These are phyloP conservation scores for Gremmenia infestans DNA, from an alignment of 2,329 filamentous ascomycete species.

Conservation along the genomic window DNA sequence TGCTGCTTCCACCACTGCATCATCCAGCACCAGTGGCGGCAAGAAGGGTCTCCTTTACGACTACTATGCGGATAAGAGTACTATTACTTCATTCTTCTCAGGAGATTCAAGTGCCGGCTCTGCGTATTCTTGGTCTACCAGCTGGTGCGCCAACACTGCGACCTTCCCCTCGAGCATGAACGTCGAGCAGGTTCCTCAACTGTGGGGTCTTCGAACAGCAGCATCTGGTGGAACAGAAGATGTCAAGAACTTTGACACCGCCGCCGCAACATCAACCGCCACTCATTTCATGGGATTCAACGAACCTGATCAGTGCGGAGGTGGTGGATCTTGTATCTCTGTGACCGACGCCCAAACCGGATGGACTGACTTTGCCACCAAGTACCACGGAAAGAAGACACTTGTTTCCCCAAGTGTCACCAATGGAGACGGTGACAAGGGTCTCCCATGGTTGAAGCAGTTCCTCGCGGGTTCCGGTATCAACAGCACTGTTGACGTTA, in stretches of 20 bases:
- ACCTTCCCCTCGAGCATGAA: slow-evolving; percentile 5
- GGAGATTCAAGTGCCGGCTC: background rate
- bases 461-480: slow-evolving; percentile 37
- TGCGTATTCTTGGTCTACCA: background rate
- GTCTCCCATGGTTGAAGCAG: slow-evolving; percentile 34
- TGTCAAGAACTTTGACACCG: no score
- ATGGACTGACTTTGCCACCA: slow-evolving; percentile 29
- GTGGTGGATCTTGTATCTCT: slow-evolving; percentile 46
- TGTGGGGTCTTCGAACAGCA: slow-evolving; percentile 29
- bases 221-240: slow-evolving; percentile 38
- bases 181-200: background rate
- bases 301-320: slow-evolving; percentile 57
- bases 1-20: background rate
- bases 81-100: slow-evolving; percentile 44
- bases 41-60: slow-evolving; percentile 67
- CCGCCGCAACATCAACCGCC: slow-evolving; percentile 33
- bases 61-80: slow-evolving; percentile 26
- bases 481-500: slow-evolving; percentile 38
- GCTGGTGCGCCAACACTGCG: background rate
- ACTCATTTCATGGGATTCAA: slow-evolving; percentile 61
- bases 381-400: background rate
- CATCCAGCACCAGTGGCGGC: slow-evolving; percentile 5
- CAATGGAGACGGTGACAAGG: slow-evolving; percentile 37
- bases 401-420: slow-evolving; percentile 45
- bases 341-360: slow-evolving; percentile 34